A percentile compares a stretch with the other conserved stretches of the same genome.
phyloP scores from a whole-genome alignment of 768 basidiomycete genomes.

The Boletus rufocinnamomeus region DNA sequence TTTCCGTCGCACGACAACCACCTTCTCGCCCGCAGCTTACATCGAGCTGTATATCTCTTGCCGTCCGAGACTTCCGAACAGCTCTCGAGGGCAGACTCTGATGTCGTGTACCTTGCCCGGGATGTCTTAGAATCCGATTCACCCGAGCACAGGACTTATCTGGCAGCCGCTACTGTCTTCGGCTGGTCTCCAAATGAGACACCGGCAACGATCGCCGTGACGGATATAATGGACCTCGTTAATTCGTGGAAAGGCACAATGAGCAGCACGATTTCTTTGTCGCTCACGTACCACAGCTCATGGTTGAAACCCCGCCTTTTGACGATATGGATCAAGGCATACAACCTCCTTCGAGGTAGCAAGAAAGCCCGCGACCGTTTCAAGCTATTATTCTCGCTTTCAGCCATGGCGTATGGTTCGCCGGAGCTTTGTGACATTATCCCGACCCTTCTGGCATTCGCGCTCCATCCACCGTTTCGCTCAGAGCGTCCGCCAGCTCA shows the following conservation, averaged over 20 bases:
- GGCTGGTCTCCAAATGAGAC: constrained; percentile 2
- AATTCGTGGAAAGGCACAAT: neutral
- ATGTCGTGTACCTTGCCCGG: constrained; percentile 13
- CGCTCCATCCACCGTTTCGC: constrained; percentile 11
- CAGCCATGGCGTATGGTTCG: constrained; percentile 32
- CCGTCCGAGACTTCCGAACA: constrained; percentile 5
- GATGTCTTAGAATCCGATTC: neutral
- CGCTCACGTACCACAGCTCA: constrained; percentile 20
- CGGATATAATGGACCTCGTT: neutral
- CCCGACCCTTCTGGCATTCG: constrained; percentile 34
- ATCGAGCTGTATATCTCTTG: constrained; percentile 13
- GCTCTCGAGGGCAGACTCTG: neutral
- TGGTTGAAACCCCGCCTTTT: constrained; percentile 29
- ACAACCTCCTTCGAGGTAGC: constrained; percentile 23
- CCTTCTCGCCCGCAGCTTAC: constrained; percentile 18
- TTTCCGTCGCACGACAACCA: constrained; percentile 2
- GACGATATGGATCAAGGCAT: constrained; percentile 29
- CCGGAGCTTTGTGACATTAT: constrained; percentile 11
- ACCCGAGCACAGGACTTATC: constrained; percentile 8
- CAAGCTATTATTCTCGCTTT: constrained; percentile 31
- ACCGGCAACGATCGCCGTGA: neutral
- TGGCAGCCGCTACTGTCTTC: constrained; percentile 5
- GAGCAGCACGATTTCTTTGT: neutral
- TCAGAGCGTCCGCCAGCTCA: constrained; percentile 8
- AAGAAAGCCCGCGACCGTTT: neutral